Percentiles rank a stretch among this genome's conserved stretches.
Conservation (phyloP, 73 alveolate species). For the Paraurostyla sp. region DNA sequence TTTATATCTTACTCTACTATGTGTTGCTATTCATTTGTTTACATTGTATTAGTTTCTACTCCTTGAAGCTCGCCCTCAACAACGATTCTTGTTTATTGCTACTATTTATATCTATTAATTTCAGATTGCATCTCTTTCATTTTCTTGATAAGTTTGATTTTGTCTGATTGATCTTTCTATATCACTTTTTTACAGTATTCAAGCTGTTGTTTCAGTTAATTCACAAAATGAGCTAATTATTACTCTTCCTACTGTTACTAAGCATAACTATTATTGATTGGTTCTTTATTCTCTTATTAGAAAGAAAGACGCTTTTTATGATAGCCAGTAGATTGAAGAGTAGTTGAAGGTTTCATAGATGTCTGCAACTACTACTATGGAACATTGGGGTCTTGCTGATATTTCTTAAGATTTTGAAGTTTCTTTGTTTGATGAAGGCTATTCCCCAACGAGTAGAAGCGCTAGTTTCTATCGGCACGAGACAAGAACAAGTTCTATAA, state of each 20-base stretch:
- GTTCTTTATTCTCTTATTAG: not conserved
- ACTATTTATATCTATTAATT: not conserved
- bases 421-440: not conserved
- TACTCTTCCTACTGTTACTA: not conserved
- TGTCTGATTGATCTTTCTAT: constrained; percentile 35
- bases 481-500: not conserved
- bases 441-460: not conserved
- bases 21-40: too few relatives aligned
- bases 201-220: not conserved
- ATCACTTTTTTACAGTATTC: not conserved
- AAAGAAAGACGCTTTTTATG: not conserved
- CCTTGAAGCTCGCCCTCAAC: too few relatives aligned
- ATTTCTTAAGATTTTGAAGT: not conserved
- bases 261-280: not conserved
- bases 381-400: not conserved
- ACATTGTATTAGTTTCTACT: too few relatives aligned
- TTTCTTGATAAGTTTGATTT: not conserved
- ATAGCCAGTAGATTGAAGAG: not conserved
- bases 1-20: too few relatives aligned
- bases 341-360: too few relatives aligned
- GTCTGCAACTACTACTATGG: not conserved
- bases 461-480: not conserved
- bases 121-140: not conserved
- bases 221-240: not conserved
- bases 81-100: not conserved